Evolutionary conservation across 495 filamentous ascomycete species (phyloP).

Genomic region (Talaromyces borbonicus): DNA sequence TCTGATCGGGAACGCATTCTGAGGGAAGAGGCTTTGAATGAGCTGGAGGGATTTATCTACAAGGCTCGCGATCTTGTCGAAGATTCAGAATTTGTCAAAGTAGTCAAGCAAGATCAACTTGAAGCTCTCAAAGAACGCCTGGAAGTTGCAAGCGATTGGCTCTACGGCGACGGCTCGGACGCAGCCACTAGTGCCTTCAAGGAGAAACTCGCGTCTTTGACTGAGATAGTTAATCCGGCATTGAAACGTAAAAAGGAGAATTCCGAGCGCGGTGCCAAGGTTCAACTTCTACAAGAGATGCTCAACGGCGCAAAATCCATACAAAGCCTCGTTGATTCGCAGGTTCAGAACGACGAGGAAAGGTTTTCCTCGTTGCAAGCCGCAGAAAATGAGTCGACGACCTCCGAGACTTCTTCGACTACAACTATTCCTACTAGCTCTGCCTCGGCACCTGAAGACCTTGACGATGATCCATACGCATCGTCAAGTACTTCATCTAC

Average conservation of each 20-base stretch:
- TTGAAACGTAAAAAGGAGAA: constrained; percentile 58
- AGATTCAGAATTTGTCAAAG: constrained; percentile 60
- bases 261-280: constrained; percentile 50
- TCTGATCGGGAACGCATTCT: constrained; percentile 68
- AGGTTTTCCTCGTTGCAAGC: constrained; percentile 18
- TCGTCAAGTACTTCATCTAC: constrained; percentile 21
- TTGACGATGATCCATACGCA: constrained; percentile 35
- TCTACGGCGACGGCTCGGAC: constrained; percentile 75
- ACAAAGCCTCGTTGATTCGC: constrained; percentile 29
- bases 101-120: constrained; percentile 55
- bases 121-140: constrained; percentile 51
- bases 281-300: constrained; percentile 53
- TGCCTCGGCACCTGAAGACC: constrained; percentile 18
- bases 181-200: constrained; percentile 63
- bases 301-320: constrained; percentile 47
- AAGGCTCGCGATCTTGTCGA: constrained; percentile 70
- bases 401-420: constrained; percentile 15
- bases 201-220: constrained; percentile 59
- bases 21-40: constrained; percentile 84
- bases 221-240: constrained; percentile 59
- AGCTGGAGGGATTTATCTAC: constrained; percentile 91
- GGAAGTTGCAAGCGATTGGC: constrained; percentile 70
- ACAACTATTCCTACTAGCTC: neutral
- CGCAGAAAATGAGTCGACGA: constrained; percentile 10
- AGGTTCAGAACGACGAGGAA: constrained; percentile 34